Evolutionary conservation across 192 early-diverging fungal genomes (phyloP).

Genomic region (Podila verticillata): DNA sequence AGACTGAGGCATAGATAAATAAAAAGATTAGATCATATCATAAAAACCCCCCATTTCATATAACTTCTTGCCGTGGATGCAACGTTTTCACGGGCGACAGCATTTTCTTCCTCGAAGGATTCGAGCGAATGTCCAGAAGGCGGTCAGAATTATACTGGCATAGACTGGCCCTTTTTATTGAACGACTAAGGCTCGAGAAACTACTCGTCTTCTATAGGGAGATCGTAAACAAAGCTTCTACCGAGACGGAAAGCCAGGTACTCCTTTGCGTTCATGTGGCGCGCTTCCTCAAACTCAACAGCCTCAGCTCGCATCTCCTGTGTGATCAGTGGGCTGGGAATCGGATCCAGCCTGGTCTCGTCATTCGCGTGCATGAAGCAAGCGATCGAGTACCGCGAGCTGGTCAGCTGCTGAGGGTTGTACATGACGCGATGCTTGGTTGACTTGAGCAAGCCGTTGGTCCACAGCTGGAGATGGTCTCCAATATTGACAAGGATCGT

Average conservation of each 20-base stretch:
- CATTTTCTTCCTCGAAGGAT: too few relatives aligned
- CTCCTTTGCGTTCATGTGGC: slow-evolving; percentile 61
- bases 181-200: too few relatives aligned
- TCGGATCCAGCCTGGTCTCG: slow-evolving; percentile 53
- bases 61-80: too few relatives aligned
- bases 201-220: neutral
- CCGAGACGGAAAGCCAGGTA: slow-evolving; percentile 55
- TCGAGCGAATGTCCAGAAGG: too few relatives aligned
- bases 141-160: too few relatives aligned
- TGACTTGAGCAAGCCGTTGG: slow-evolving; percentile 66
- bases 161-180: too few relatives aligned
- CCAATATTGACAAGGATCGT: slow-evolving; percentile 70
- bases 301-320: slow-evolving; percentile 24
- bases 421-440: slow-evolving; percentile 71
- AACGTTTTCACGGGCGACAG: too few relatives aligned
- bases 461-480: slow-evolving; percentile 73
- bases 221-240: slow-evolving; percentile 40
- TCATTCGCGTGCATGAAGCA: slow-evolving; percentile 70
- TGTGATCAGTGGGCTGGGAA: slow-evolving; percentile 53
- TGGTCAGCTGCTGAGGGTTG: slow-evolving; percentile 56
- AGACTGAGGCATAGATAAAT: slow-evolving; percentile 21
- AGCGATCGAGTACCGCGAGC: slow-evolving; percentile 69
- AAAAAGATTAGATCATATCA: neutral
- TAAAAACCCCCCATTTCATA: too few relatives aligned
- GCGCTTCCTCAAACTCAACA: slow-evolving; percentile 48